A percentile compares a stretch with the other conserved stretches of the same genome.
Evolutionary conservation across 306 rosid species (phyloP).

Genomic region (Casuarina glauca): DNA sequence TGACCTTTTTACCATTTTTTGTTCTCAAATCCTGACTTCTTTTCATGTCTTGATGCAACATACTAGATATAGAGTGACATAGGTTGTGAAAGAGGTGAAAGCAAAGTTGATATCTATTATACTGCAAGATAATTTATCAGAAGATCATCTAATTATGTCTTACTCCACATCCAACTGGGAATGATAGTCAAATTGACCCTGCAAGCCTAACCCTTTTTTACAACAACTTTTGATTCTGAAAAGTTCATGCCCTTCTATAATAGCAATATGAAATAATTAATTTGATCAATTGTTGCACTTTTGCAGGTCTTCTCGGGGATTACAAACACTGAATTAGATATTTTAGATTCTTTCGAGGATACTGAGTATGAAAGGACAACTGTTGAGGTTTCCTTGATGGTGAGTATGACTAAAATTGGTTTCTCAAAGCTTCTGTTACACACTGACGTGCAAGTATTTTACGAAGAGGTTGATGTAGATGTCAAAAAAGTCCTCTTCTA

Average conservation of each 20-base stretch:
- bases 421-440: neutral
- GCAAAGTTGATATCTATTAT: neutral
- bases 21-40: neutral
- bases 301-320: slow-evolving; percentile 70
- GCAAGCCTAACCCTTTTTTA: neutral
- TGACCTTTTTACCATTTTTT: neutral
- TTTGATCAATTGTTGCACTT: neutral
- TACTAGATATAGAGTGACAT: neutral
- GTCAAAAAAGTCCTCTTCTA: neutral
- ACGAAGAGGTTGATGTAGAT: slow-evolving; percentile 9
- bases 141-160: neutral
- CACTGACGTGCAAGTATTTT: neutral
- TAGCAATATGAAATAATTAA: neutral
- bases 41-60: neutral
- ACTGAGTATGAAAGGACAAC: slow-evolving; percentile 67
- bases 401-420: slow-evolving; percentile 25
- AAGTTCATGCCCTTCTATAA: neutral
- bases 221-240: neutral
- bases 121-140: neutral
- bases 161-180: neutral
- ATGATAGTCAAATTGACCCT: neutral
- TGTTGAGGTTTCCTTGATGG: slow-evolving; percentile 57
- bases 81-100: neutral
- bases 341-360: slow-evolving; percentile 80
- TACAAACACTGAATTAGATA: slow-evolving; percentile 58